Base-by-base conservation (phyloP, 2,329 filamentous ascomycete genomes). In the Fusarium metavorans region DNA sequence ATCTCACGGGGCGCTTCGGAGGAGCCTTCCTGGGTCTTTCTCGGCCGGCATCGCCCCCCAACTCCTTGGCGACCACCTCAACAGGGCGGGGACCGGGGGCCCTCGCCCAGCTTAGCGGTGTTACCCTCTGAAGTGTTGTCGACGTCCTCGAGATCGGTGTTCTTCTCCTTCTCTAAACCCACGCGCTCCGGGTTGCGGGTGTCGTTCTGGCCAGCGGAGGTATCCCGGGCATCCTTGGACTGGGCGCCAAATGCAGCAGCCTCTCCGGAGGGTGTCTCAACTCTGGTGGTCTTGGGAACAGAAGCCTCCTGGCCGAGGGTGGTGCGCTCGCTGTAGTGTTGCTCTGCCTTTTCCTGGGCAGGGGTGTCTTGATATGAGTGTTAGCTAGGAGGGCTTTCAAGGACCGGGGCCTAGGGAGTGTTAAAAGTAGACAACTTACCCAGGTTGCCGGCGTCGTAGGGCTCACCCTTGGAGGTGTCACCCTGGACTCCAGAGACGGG, bases 381-480 rank as follows among this genome's bases (percentile, higher is more conserved):
- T 72, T 16, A 72, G 70, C 41, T 37, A 50, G 23, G 48, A 2
- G 16, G 14, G 1, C 5, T 48, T 52, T 32, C 48, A 52, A 52
- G 25, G 25, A 25, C 4, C 16, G 25, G 25, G 25, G 48, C 16
- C 48, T 13, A 32, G 18, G 27, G 27, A 35, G 54, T 34, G 16
- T 27, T 54, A 18, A 34, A 25, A 34, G 39, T 20, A 39, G 14
- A 16, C 8, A 11, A 63, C 79, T 48, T 88, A 85, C 90, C 87
- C n/a, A 89, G 84, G 81, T 97, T 97, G 58, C 94, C 94, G 67
- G 91, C 90, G 80, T 97, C 94, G 77, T 92, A 97, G 0, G 94
- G 94, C 81, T 96, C 92, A 14, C 89, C 90, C 50, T 87, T 87
- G 27, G 88, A 87, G 6, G 93, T 92, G 80, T 92, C 85, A 43